Evolutionary conservation across 148 eudicot species (phyloP).

Genomic region (Spergularia bocconei): DNA sequence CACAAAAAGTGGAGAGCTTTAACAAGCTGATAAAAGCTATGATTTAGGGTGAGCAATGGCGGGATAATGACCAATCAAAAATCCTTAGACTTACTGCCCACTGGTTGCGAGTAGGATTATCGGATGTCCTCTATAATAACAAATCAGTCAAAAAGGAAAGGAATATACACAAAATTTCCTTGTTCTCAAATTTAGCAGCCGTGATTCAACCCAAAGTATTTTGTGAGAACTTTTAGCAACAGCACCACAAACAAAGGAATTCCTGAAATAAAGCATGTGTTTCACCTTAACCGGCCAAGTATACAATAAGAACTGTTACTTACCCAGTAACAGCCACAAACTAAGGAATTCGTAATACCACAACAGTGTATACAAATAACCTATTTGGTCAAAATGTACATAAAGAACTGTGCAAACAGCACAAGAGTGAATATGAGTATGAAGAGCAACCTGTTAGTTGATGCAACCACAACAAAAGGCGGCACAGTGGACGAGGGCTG

Average conservation of each 20-base stretch:
- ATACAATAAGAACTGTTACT: neutral
- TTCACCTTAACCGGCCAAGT: neutral
- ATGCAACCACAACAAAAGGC: constrained; percentile 86
- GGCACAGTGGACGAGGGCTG: constrained; percentile 44
- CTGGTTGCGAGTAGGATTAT: neutral
- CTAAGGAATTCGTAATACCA: neutral
- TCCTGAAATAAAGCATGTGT: neutral
- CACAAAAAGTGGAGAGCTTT: neutral
- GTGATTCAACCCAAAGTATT: neutral
- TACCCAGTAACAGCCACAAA: neutral
- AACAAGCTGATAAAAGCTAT: neutral
- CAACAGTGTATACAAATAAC: neutral
- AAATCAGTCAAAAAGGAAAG: neutral
- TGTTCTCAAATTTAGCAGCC: neutral
- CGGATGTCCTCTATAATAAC: neutral
- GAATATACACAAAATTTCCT: neutral
- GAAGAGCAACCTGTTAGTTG: constrained; percentile 77
- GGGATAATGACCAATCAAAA: neutral
- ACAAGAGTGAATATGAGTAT: neutral
- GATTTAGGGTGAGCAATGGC: neutral
- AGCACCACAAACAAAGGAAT: neutral
- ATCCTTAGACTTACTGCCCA: neutral
- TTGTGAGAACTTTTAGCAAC: neutral
- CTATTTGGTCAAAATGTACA: neutral
- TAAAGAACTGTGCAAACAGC: neutral